Base-by-base conservation (phyloP, 1,284 basidiomycete genomes). In the Vanrija pseudolonga region DNA sequence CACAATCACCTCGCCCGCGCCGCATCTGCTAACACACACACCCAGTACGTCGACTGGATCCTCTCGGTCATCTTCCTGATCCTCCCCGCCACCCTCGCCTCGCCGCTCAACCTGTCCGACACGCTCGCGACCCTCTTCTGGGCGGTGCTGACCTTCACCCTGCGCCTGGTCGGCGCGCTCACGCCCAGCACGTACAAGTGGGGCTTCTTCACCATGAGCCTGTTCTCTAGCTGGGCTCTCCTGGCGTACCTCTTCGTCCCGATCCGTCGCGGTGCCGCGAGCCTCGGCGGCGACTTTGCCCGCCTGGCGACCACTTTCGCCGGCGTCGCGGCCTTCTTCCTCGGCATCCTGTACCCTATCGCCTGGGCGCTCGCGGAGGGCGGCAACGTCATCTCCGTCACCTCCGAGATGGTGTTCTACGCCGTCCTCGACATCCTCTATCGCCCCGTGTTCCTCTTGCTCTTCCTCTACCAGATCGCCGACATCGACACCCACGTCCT, bases 351-450 rank as follows among this genome's bases (percentile, higher is more conserved):
- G 38, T 84, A 84, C 71, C 73, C 77, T 26, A 69, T 81, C 47
- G 72, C 73, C 14, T 79, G 76, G 76, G 77, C 72, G 37, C 62
- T 77, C 12, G 63, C 66, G 46, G 78, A 79, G 52, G 79, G 78
- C 36, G 67, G 64, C 23, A 78, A 78, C 58, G 60, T 66, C 28
- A 57, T 66, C 17, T 66, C 75, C 19, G 67, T 72, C 59, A 40
- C 38, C n/a, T 66, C 68, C 19, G 76, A 79, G 61, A 75, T 78
- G 74, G 62, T 77, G 56, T 84, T 82, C 73, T 85, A 84, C 70
- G 84, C 83, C 55, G 73, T 84, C 55, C 77, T 86, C 52, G 84
- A 85, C 63, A 50, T 85, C 15, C 53, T 85, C 59, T 77, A 81
- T 55, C 83, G 80, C 56, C 82, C 82, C 5, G 68, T 81, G 52